These are phyloP conservation scores for Syzygium grande DNA, from an alignment of 345 rosid species.

Conservation along the genomic window DNA sequence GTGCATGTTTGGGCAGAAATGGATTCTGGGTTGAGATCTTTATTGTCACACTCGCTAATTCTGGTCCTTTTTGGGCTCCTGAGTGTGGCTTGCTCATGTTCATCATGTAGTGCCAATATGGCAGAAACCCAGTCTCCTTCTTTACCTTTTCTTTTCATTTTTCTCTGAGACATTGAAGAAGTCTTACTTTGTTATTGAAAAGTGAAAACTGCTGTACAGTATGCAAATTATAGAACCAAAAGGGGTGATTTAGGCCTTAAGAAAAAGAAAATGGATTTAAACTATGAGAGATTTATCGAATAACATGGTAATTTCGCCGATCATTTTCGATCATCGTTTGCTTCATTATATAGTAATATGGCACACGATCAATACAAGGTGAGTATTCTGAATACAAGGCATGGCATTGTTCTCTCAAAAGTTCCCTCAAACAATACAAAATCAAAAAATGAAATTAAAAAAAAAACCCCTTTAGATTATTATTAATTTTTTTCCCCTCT, in stretches of 20 bases:
- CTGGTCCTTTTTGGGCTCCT: neutral
- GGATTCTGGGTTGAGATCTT: neutral
- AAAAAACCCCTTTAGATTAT: neutral
- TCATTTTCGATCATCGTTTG: neutral
- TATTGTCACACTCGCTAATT: neutral
- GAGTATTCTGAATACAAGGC: neutral
- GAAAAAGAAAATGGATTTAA: neutral
- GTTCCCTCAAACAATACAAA: neutral
- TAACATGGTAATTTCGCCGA: neutral
- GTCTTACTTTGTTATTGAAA: neutral
- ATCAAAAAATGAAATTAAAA: neutral
- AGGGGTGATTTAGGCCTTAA: neutral
- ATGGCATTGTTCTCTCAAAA: neutral
- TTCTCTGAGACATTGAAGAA: neutral
- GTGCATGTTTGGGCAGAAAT: neutral
- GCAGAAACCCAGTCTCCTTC: neutral
- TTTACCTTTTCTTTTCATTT: neutral
- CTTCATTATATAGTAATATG: neutral
- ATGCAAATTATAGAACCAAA: neutral
- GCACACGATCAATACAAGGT: neutral
- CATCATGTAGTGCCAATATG: neutral
- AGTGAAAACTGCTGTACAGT: rapidly evolving
- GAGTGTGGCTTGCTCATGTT: neutral
- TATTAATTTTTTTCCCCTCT: neutral
- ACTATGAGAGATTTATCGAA: too few species aligned